Evolutionary conservation across 768 basidiomycete genomes (phyloP).

Genomic region (Mycena indigotica): DNA sequence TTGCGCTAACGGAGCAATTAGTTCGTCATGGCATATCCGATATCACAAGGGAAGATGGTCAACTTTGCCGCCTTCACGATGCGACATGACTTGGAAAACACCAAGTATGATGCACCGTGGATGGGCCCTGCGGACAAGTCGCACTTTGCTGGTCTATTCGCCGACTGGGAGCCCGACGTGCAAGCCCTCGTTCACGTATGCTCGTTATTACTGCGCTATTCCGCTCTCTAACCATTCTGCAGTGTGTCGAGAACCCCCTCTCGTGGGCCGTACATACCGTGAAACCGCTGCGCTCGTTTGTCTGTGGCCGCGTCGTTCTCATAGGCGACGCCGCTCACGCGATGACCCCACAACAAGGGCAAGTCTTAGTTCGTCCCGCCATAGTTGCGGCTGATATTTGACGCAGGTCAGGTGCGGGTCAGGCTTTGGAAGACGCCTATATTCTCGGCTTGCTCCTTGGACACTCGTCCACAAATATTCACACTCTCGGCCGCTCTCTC

Average conservation of each 20-base stretch:
- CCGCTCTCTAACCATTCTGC: slow-evolving; percentile 8
- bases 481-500: slow-evolving; percentile 39
- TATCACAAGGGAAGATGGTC: slow-evolving; percentile 56
- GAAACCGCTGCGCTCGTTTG: slow-evolving; percentile 51
- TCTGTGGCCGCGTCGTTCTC: slow-evolving; percentile 50
- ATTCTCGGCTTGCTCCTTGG: slow-evolving; percentile 48
- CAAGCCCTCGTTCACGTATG: slow-evolving; percentile 56
- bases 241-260: slow-evolving; percentile 56
- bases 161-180: slow-evolving; percentile 62
- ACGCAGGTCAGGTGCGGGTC: slow-evolving; percentile 51
- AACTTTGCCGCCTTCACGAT: slow-evolving; percentile 64
- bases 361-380: too few relatives aligned
- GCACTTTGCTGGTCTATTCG: slow-evolving; percentile 49
- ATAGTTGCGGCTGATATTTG: too few relatives aligned
- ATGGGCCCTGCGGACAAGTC: slow-evolving; percentile 46
- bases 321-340: slow-evolving; percentile 60
- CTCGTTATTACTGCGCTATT: slow-evolving; percentile 1
- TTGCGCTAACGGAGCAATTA: slow-evolving; percentile 26
- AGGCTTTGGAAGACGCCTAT: slow-evolving; percentile 61
- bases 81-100: slow-evolving; percentile 53
- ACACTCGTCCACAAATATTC: slow-evolving; percentile 37
- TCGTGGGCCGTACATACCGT: slow-evolving; percentile 69
- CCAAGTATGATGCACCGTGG: slow-evolving; percentile 54
- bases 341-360: slow-evolving; percentile 55
- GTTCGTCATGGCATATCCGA: slow-evolving; percentile 66